phyloP scores from a whole-genome alignment of 2,329 filamentous ascomycete genomes.

The Fusarium kyushuense region DNA sequence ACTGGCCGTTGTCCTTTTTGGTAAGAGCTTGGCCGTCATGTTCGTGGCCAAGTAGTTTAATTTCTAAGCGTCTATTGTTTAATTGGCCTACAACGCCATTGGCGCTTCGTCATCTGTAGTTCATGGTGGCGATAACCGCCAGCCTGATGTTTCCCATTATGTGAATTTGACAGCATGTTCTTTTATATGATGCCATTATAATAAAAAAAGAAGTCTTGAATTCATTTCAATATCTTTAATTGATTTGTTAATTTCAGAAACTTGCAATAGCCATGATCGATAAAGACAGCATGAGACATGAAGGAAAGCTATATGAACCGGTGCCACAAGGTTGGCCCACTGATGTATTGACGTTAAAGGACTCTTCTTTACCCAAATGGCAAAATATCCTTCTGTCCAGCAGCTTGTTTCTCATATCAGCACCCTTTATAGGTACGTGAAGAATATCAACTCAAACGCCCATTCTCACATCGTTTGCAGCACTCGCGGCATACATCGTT shows the following conservation, averaged over 20 bases:
- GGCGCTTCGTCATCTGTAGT: neutral
- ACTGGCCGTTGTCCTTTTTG: neutral
- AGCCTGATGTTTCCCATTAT: neutral
- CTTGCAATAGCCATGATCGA: too few relatives aligned
- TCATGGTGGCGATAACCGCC: neutral
- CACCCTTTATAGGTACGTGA: neutral
- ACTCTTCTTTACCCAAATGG: neutral
- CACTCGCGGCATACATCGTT: neutral
- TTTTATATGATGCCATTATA: neutral
- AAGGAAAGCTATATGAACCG: neutral
- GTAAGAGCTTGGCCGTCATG: neutral
- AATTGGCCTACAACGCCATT: neutral
- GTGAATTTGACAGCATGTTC: neutral
- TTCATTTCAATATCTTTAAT: neutral
- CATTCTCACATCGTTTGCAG: neutral
- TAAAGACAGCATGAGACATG: neutral
- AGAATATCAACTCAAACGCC: neutral
- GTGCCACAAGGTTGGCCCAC: neutral
- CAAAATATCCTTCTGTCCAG: neutral
- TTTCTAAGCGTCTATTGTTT: neutral
- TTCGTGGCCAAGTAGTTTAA: neutral
- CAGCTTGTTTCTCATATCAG: slow-evolving; percentile 1
- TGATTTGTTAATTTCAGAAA: neutral
- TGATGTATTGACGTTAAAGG: neutral
- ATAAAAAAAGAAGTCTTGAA: neutral